Evolutionary conservation across 176 grass and related monocot species (phyloP), one percentile per base, ranked within the genome.

Genomic region (Lolium perenne): DNA sequence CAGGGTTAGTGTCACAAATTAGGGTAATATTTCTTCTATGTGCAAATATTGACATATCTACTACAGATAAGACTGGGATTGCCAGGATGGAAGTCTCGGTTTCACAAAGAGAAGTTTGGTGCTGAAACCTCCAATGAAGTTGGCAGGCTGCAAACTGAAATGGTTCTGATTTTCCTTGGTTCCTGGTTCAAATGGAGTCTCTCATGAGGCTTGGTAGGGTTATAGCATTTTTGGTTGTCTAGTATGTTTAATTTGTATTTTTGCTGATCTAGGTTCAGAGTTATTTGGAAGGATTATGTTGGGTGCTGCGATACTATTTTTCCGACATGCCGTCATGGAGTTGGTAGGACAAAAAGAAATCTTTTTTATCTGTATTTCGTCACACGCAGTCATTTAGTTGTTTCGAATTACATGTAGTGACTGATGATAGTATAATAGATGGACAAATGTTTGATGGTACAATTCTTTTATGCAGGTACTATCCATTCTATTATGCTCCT

Each of bases 201-300:
- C 0, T 41, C 1, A 1, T 64, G 54, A 6, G 5, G 10, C 23
- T 0, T 53, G 8, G 6, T 10, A 70, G 29, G 23, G 16, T 76
- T 54, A 32, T 75, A n/a, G 1, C 21, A 83, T 78, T 26, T 71
- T 45, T 13, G 38, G 18, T 66, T 59, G 20, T 53, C 38, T 81
- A 20, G 51, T 22, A 26, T 74, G 46, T 70, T 47, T 62, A 5
- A 8, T 1, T 71, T 79, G 62, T 18, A 13, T 4, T 25, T 23
- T 45, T 78, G 15, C 63, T 60, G 72, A 86, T 85, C 62, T 84
- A 93, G 94, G 94, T 74, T 38, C 69, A 87, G 6, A 95, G 86
- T n/a, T 95, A 95, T 57, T 50, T 89, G 23, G 88, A 95, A 90
- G 90, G 93, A 13, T 57, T 95, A 61, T 89, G 93, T 80, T 95